Percentiles rank a stretch among this genome's conserved stretches.
phyloP scores from a whole-genome alignment of 2,329 filamentous ascomycete species.

The Colletotrichum musicola region DNA sequence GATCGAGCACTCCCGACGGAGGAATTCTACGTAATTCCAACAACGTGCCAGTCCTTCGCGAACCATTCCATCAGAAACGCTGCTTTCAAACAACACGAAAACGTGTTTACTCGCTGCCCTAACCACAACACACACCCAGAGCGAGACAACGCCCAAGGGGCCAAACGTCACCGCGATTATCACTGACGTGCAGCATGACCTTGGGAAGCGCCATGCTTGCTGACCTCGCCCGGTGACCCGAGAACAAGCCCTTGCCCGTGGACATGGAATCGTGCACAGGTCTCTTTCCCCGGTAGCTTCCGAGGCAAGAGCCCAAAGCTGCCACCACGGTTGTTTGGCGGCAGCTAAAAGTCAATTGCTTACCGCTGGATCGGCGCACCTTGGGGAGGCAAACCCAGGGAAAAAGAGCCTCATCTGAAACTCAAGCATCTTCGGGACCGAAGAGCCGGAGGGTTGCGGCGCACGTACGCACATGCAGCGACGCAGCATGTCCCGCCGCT shows the following conservation, averaged over 20 bases:
- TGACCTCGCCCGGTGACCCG: background rate
- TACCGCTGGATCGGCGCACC: background rate
- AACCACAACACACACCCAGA: background rate
- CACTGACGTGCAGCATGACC: background rate
- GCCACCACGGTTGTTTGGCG: background rate
- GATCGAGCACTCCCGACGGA: background rate
- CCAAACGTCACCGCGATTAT: background rate
- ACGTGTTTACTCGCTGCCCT: too few species aligned
- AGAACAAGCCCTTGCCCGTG: background rate
- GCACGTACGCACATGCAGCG: constrained; percentile 14
- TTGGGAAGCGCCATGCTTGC: background rate
- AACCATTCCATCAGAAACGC: constrained; percentile 1
- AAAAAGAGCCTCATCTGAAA: constrained; percentile 24
- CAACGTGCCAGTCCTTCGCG: constrained; percentile 14
- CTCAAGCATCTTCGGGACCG: constrained; percentile 20
- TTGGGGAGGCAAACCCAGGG: background rate
- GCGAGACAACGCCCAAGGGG: too few species aligned
- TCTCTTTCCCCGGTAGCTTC: constrained; percentile 5
- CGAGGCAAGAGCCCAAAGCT: constrained; percentile 3
- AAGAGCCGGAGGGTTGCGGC: constrained; percentile 4
- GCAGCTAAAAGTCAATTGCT: constrained; percentile 31
- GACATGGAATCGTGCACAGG: background rate
- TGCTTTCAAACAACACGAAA: constrained; percentile 1
- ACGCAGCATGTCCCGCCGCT: constrained; percentile 5
- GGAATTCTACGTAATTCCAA: constrained; percentile 11